These are phyloP conservation scores for Aureobasidium melanogenum DNA, from an alignment of 2,329 filamentous ascomycete genomes.

Conservation along the genomic window DNA sequence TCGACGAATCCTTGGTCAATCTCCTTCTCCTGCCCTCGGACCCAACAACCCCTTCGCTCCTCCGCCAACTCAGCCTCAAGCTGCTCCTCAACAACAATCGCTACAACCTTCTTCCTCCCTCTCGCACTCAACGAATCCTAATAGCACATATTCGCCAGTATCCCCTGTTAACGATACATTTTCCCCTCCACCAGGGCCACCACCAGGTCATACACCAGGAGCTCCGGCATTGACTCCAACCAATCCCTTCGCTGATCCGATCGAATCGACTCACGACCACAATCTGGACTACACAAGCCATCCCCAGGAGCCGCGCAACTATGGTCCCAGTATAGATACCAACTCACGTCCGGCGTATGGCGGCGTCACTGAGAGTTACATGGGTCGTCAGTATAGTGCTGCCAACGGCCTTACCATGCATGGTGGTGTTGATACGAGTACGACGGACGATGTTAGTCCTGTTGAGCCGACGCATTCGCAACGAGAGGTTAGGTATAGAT, in stretches of 20 bases:
- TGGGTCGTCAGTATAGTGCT: slow-evolving; percentile 36
- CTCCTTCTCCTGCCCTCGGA: slow-evolving; percentile 16
- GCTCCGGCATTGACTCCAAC: not conserved
- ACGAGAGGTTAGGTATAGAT: slow-evolving; percentile 4
- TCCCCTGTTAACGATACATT: slow-evolving; percentile 6
- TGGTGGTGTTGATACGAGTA: slow-evolving; percentile 21
- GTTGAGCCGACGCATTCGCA: not conserved
- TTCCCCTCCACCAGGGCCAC: slow-evolving; percentile 4
- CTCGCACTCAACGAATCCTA: not conserved
- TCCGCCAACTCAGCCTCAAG: not conserved
- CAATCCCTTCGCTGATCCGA: slow-evolving; percentile 10
- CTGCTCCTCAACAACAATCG: not conserved
- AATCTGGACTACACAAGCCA: not conserved
- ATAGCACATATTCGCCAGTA: not conserved
- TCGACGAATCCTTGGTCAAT: slow-evolving; percentile 34
- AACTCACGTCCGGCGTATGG: slow-evolving; percentile 20
- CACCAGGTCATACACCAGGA: not conserved
- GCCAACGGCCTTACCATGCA: slow-evolving; percentile 39
- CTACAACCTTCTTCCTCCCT: not conserved
- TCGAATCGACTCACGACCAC: not conserved
- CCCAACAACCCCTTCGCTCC: not conserved
- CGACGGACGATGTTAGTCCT: not conserved
- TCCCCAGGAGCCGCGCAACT: slow-evolving; percentile 9
- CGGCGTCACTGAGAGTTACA: slow-evolving; percentile 31
- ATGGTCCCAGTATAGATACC: not conserved